Conservation (phyloP, 768 basidiomycete species). For the Lyophyllum decastes region DNA sequence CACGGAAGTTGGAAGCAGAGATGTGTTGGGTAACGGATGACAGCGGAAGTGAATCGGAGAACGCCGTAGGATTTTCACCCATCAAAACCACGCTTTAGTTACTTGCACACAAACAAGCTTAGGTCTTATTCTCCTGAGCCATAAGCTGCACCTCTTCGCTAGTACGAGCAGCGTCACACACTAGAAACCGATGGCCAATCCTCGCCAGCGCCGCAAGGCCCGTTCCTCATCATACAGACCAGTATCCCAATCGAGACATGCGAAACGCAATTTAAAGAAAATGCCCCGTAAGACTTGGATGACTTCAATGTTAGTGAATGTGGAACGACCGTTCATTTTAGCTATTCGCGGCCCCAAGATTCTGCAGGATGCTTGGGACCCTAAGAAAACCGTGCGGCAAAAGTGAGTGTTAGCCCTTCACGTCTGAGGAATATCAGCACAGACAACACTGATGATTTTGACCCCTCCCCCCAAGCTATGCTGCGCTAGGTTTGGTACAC, state of each 20-base stretch:
- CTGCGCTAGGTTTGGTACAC: constrained; percentile 71
- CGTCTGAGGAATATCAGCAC: background rate
- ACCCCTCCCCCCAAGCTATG: constrained; percentile 54
- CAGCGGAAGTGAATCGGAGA: constrained; percentile 31
- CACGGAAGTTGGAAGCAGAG: constrained; percentile 7
- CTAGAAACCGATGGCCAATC: constrained; percentile 75
- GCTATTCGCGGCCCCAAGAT: constrained; percentile 82
- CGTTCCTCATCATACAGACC: constrained; percentile 76
- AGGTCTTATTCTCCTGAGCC: background rate
- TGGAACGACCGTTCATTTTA: constrained; percentile 25
- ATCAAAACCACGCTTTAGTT: background rate
- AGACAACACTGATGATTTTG: background rate
- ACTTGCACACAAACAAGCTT: background rate
- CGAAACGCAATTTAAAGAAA: constrained; percentile 78
- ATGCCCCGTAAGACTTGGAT: constrained; percentile 61
- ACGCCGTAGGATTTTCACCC: constrained; percentile 25
- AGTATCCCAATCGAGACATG: constrained; percentile 72
- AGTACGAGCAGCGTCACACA: background rate
- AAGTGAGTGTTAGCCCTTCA: constrained; percentile 57
- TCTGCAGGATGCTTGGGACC: constrained; percentile 87
- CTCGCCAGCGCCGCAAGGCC: constrained; percentile 86
- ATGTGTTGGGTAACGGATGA: constrained; percentile 21
- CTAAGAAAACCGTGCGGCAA: constrained; percentile 83
- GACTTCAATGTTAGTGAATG: too few species aligned
- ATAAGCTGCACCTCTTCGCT: background rate